Base-by-base conservation (phyloP, 371 early-diverging fungal genomes). In the Syncephalastrum monosporum region DNA sequence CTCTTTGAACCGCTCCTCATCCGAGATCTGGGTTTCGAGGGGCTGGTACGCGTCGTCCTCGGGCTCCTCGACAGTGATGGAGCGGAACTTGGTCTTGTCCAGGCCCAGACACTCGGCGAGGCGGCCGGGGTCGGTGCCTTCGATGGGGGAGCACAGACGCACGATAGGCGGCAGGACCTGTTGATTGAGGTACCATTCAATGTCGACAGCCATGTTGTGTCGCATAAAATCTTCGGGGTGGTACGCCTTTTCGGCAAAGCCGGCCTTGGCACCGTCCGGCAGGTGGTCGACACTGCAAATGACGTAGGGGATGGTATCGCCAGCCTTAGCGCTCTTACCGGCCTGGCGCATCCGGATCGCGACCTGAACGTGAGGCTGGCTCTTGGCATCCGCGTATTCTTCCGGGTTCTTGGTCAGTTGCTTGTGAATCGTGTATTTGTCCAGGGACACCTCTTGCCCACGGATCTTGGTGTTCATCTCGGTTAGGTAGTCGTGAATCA, bases 91-190 rank as follows among this genome's bases (percentile, higher is more conserved):
- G 50, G 76, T 55, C 8, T 86, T 57, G 59, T 97, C 96, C 41
- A 95, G 72, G 7, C 70, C 68, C 13, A 99, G 82, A 59, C 89
- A 91, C 44, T 90, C 86, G 3, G 99, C 97, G 5, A 98, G 59
- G 1, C 85, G 79, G 5, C 82, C 79, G 25, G 82, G 74, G 60
- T 93, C 91, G 0, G 93, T 97, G 48, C 91, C 95, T 15, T 93
- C 91, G 17, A 99, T 92, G 7, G 91, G 93, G 38, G 85, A 90
- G 29, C 94, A 90, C 41, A 99, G 74, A 66, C 98, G 89, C 0
- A 86, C 80, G n/a, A 99, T 69, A 3, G 99, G 97, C 7, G 99
- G 99, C 53, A 97, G 88, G 0, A 99, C 86, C 72, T 99, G 99
- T 56, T 93, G 92, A 55, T 85, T 80, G 41, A 99, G 74, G 67